A percentile compares a stretch with the other conserved stretches of the same genome.
These are phyloP conservation scores for Hippophae tibetana DNA, from an alignment of 306 rosid species.

Conservation along the genomic window DNA sequence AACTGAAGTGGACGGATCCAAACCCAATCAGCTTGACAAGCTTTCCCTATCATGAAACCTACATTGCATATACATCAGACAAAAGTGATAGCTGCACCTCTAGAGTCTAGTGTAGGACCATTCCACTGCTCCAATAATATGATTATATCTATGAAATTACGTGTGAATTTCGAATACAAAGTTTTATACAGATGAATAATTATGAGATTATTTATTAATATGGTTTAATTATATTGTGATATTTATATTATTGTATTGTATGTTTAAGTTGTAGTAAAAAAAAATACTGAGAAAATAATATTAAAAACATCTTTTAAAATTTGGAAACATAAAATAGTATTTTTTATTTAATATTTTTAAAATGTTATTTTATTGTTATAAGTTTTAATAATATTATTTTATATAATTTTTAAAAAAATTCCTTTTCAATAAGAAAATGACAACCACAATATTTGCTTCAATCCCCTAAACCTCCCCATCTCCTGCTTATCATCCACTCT, in stretches of 20 bases:
- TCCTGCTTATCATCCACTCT: conserved; percentile 24
- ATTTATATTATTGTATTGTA: too few species aligned
- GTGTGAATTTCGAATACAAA: too few species aligned
- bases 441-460: conserved; percentile 25
- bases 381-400: too few species aligned
- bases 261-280: too few species aligned
- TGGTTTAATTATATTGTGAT: too few species aligned
- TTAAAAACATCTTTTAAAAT: too few species aligned
- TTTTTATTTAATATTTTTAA: too few species aligned
- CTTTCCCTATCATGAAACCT: conserved; percentile 37
- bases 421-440: conserved; percentile 12
- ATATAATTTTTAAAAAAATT: neutral
- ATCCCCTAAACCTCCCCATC: conserved; percentile 6
- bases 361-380: too few species aligned
- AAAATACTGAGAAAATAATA: too few species aligned
- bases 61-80: conserved; percentile 40
- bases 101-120: conserved; percentile 20
- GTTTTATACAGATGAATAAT: too few species aligned
- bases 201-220: too few species aligned
- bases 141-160: conserved; percentile 1
- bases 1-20: conserved; percentile 30
- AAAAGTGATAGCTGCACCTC: conserved; percentile 36
- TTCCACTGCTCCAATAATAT: conserved; percentile 17
- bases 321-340: too few species aligned
- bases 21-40: conserved; percentile 7